phyloP scores from a whole-genome alignment of 148 eudicot species.

The Heliosperma pusillum region DNA sequence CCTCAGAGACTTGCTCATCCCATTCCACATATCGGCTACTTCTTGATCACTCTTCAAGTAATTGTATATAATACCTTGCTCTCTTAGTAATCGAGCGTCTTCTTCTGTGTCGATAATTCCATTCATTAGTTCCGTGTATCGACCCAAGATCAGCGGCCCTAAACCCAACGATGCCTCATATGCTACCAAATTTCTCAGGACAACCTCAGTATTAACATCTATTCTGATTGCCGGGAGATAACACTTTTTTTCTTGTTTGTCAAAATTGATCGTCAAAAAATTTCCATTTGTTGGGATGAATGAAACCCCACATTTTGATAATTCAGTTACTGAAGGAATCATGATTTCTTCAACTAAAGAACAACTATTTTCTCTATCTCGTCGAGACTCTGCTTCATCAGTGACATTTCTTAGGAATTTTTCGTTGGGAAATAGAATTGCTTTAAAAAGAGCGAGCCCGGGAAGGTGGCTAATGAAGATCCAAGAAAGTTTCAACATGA shows the following conservation, averaged over 20 bases:
- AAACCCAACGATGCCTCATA: constrained; percentile 42
- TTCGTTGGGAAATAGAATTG: constrained; percentile 5
- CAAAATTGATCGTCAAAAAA: constrained; percentile 27
- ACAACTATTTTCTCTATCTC: constrained; percentile 1
- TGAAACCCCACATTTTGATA: constrained; percentile 22
- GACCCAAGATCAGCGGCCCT: constrained; percentile 40
- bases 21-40: constrained; percentile 55
- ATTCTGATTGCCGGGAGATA: constrained; percentile 28
- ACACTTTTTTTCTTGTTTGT: constrained; percentile 9
- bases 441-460: constrained; percentile 25
- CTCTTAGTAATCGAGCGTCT: constrained; percentile 52
- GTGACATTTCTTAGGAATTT: background rate
- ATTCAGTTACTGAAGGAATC: constrained; percentile 33
- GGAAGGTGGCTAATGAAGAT: constrained; percentile 29
- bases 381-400: constrained; percentile 7
- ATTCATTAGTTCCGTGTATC: constrained; percentile 61
- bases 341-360: constrained; percentile 34
- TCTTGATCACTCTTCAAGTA: constrained; percentile 51
- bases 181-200: constrained; percentile 45
- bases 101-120: constrained; percentile 55
- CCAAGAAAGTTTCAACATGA: constrained; percentile 28
- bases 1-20: constrained; percentile 53
- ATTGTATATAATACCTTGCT: constrained; percentile 43
- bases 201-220: constrained; percentile 24
- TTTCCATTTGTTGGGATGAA: constrained; percentile 26